Evolutionary conservation across 1,139 yeast species (phyloP), one percentile per base, ranked within the genome.

Genomic region (Zygoascus meyerae): DNA sequence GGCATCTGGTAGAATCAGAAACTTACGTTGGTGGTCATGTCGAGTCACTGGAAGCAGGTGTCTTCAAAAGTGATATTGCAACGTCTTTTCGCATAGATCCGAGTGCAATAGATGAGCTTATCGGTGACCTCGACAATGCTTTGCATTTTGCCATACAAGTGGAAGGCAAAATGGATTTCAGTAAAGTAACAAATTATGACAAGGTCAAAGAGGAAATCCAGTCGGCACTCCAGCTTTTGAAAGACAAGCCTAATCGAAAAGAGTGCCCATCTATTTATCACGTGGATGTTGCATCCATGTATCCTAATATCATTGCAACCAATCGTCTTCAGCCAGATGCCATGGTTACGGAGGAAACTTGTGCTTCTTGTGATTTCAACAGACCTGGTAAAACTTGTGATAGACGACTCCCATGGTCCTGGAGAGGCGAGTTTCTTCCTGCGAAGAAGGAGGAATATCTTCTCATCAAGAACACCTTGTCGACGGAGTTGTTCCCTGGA

Each of bases 21-120:
- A 94, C 99, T 0, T 94, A 94, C 63, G 98, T 94, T 16, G 99
- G 99, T 53, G 99, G 99, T 2, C 98, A 94, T 59, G 99, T 94
- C 34, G 98, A 94, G 66, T 86, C 97, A 2, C 69, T 94, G 48
- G 98, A 94, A 64, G 97, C 98, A 5, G 99, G 99, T 48, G 98
- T 94, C 1, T 94, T 94, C 62, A 72, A 98, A 58, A 84, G 95
- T 50, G 99, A 94, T 63, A 74, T 92, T 38, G 77, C 83, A 2
- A 79, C 76, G 40, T 78, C 83, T 37, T 94, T 94, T 66, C 77
- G 74, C 38, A 72, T 94, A 30, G 97, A 90, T 58, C 79, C 95
- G 0, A 70, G 80, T 0, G 95, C 90, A 1, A 74, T 92, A 40
- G 95, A 89, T 55, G 95, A 86, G 60, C 72, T 92, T 39, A 55